phyloP scores from a whole-genome alignment of 176 grass and related monocot genomes.

The Calamus simplicifolius region DNA sequence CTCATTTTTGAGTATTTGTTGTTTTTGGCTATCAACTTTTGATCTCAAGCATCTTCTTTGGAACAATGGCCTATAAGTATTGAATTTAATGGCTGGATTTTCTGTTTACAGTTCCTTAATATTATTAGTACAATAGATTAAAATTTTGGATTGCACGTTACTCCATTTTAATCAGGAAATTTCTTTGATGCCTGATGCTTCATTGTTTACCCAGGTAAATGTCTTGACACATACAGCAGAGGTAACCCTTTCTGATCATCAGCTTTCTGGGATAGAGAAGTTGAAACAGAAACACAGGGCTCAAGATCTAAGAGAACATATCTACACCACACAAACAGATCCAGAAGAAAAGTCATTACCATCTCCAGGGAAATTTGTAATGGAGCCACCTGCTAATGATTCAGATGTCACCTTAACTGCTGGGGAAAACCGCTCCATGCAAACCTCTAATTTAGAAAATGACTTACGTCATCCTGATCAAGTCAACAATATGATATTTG shows the following conservation, averaged over 20 bases:
- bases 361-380: conserved; percentile 12
- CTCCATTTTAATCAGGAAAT: too few relatives aligned
- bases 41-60: too few relatives aligned
- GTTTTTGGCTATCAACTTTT: too few relatives aligned
- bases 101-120: too few relatives aligned
- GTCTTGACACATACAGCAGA: conserved; percentile 66
- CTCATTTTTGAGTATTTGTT: too few relatives aligned
- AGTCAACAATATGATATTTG: too few relatives aligned
- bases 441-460: conserved; percentile 15
- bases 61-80: too few relatives aligned
- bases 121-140: too few relatives aligned
- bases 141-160: too few relatives aligned
- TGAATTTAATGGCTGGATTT: too few relatives aligned
- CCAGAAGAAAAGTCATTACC: conserved; percentile 2
- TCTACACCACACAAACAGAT: not conserved
- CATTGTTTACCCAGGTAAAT: conserved; percentile 49
- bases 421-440: not conserved
- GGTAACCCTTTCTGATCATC: conserved; percentile 6
- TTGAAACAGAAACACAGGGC: conserved; percentile 31
- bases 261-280: conserved; percentile 23
- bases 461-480: not conserved
- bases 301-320: conserved; percentile 40
- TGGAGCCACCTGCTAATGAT: conserved; percentile 12
- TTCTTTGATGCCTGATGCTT: not conserved
- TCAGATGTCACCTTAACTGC: too few relatives aligned